These are phyloP conservation scores for Porphyra umbilicalis DNA, from an alignment of 31 red algal genomes.

Conservation along the genomic window DNA sequence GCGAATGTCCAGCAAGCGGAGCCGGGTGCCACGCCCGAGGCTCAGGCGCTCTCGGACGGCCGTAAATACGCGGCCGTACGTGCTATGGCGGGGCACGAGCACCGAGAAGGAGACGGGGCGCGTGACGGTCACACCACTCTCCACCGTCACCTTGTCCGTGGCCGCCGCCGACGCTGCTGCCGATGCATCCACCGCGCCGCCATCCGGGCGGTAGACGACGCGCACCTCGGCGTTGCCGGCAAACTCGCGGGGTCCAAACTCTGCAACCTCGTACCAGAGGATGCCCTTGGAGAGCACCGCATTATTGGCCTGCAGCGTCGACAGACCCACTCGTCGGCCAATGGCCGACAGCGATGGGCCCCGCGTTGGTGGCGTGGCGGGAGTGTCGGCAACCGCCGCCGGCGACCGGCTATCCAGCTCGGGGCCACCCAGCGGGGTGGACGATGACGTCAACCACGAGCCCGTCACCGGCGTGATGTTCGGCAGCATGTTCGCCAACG, in stretches of 20 bases:
- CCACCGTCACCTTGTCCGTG: not conserved
- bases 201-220: constrained; percentile 10
- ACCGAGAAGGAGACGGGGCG: not conserved
- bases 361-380: not conserved
- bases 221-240: constrained; percentile 29
- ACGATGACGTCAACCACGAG: not conserved
- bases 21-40: not conserved
- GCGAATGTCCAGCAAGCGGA: not conserved
- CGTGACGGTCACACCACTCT: not conserved
- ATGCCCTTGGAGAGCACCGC: not conserved
- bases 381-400: not conserved
- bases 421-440: not conserved
- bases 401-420: not conserved
- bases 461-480: not conserved
- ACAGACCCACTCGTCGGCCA: not conserved
- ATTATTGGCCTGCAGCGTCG: not conserved
- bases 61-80: not conserved
- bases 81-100: not conserved
- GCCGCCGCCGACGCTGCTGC: not conserved
- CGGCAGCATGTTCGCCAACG: not conserved
- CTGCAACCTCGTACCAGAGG: constrained; percentile 26
- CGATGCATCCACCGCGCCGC: not conserved
- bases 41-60: not conserved
- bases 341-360: not conserved
- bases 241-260: constrained; percentile 12